Evolutionary conservation across 2,329 filamentous ascomycete species (phyloP).

Genomic region (Alternaria panax): DNA sequence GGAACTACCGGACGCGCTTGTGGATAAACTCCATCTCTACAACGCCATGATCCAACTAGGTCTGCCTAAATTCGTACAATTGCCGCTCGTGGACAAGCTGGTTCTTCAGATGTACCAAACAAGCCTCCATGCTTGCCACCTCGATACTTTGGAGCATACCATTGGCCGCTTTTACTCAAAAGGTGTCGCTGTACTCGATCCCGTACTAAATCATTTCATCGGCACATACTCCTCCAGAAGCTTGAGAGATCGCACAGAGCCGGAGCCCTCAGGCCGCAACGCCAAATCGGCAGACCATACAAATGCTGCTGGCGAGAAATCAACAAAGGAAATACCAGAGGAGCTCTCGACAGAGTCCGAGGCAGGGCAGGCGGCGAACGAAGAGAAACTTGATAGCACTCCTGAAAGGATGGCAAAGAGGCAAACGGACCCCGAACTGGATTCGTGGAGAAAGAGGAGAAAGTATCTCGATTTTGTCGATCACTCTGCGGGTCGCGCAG

Average conservation of each 20-base stretch:
- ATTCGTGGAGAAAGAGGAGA: neutral
- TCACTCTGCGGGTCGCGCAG: neutral
- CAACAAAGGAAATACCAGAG: neutral
- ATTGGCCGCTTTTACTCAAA: slow-evolving; percentile 24
- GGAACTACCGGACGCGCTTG: slow-evolving; percentile 12
- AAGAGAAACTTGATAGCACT: neutral
- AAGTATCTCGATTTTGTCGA: neutral
- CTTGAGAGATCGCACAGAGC: slow-evolving; percentile 11
- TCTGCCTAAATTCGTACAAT: slow-evolving; percentile 16
- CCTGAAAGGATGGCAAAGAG: neutral
- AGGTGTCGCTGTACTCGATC: slow-evolving; percentile 26
- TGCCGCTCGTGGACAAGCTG: slow-evolving; percentile 21
- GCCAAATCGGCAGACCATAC: neutral
- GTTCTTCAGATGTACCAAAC: slow-evolving; percentile 24
- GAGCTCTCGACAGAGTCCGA: neutral
- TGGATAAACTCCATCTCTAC: slow-evolving; percentile 31
- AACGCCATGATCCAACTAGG: slow-evolving; percentile 31
- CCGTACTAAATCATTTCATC: slow-evolving; percentile 26
- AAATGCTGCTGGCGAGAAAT: neutral
- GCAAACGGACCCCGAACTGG: neutral
- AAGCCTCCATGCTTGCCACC: slow-evolving; percentile 14
- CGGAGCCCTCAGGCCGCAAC: neutral
- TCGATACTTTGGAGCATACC: slow-evolving; percentile 26
- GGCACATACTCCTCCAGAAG: slow-evolving; percentile 22
- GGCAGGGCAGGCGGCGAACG: neutral